Evolutionary conservation across 257 asterid species (phyloP).

Genomic region (Paulownia fortunei): DNA sequence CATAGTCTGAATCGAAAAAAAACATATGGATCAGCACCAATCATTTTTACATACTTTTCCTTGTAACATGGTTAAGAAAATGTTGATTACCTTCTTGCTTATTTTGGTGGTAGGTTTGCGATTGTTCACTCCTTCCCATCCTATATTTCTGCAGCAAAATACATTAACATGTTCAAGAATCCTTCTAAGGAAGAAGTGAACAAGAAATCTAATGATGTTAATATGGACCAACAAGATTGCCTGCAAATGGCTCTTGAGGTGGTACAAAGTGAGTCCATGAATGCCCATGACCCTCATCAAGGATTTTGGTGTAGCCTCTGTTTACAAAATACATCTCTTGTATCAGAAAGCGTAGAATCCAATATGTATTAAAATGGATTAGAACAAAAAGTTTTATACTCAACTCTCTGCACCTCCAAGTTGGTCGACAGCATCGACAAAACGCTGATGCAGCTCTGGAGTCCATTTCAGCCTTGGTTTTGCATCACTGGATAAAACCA

Average conservation of each 20-base stretch:
- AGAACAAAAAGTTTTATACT: slow-evolving; percentile 25
- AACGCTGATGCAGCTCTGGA: slow-evolving; percentile 72
- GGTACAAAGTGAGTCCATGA: slow-evolving; percentile 87
- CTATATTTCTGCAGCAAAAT: slow-evolving; percentile 70
- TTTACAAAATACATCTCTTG: slow-evolving; percentile 14
- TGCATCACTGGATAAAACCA: slow-evolving; percentile 79
- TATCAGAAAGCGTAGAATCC: not conserved
- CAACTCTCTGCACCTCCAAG: slow-evolving; percentile 89
- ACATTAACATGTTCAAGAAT: not conserved
- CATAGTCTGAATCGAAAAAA: slow-evolving; percentile 41
- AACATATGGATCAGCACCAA: not conserved
- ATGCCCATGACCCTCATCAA: slow-evolving; percentile 88
- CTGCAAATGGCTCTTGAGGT: slow-evolving; percentile 97
- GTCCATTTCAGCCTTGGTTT: slow-evolving; percentile 91
- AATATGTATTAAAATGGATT: not conserved
- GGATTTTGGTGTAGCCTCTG: slow-evolving; percentile 96
- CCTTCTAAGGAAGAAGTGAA: not conserved
- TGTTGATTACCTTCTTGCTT: slow-evolving; percentile 49
- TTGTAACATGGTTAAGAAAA: not conserved
- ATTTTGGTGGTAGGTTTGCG: slow-evolving; percentile 41
- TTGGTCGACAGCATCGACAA: slow-evolving; percentile 62
- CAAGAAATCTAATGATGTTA: not conserved
- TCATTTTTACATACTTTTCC: not conserved
- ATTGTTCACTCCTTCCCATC: slow-evolving; percentile 69
- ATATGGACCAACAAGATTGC: slow-evolving; percentile 34